Evolutionary conservation across 306 rosid genomes (phyloP).

Genomic region (Quercus suber): DNA sequence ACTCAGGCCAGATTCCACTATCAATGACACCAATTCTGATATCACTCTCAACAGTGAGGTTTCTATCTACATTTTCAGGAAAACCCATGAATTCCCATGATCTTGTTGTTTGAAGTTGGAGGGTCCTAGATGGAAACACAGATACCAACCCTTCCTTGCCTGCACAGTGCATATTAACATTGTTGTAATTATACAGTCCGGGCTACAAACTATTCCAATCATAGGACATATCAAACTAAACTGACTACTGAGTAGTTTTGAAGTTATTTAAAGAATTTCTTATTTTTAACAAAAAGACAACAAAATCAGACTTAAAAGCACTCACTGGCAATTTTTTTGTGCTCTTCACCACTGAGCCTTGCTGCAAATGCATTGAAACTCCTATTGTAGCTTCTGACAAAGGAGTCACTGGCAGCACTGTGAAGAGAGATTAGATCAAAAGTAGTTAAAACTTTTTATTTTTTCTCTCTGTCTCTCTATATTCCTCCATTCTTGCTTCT

Average conservation of each 20-base stretch:
- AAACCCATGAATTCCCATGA: constrained; percentile 36
- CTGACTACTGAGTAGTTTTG: too few species aligned
- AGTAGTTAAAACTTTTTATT: too few species aligned
- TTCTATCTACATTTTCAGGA: not conserved
- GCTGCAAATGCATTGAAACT: constrained; percentile 32
- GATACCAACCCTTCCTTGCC: constrained; percentile 16
- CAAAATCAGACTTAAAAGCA: not conserved
- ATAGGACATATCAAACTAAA: too few species aligned
- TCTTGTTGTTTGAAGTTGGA: constrained; percentile 9
- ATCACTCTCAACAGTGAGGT: not conserved
- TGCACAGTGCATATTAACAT: not conserved
- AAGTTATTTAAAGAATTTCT: too few species aligned
- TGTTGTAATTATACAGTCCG: not conserved
- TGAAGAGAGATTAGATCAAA: not conserved
- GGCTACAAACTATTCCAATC: too few species aligned
- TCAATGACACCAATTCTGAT: constrained; percentile 23
- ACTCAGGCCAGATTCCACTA: constrained; percentile 28
- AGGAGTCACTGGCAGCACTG: not conserved
- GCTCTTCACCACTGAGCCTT: not conserved
- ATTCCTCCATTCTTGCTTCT: too few species aligned
- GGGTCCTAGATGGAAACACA: constrained; percentile 18
- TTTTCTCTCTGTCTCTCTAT: too few species aligned
- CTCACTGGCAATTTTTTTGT: not conserved
- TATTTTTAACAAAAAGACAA: too few species aligned
- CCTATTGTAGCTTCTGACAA: constrained; percentile 16